Evolutionary conservation across 2,329 filamentous ascomycete species (phyloP), one percentile per base, ranked within the genome.

Genomic region (Pezicula radicicola): DNA sequence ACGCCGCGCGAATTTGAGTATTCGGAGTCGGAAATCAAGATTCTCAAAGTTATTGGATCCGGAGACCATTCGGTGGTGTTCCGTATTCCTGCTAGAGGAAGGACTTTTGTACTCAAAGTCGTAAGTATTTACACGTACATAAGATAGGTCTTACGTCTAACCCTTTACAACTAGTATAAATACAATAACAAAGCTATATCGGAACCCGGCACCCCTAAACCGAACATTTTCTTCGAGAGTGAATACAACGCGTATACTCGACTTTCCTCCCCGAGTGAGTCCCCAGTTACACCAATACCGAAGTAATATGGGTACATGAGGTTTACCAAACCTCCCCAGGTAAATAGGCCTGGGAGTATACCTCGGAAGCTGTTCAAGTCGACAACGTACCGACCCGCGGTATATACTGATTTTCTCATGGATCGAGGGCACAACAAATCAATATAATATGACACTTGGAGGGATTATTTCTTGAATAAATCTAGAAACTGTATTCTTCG

Each of bases 331-430:
- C 35, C 35, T 2, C 35, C 35, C 3, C 35, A 37, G n/a, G 35
- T 37, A 4, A 12, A 37, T 37, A 4, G 3, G 4, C 35, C 35
- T 12, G 35, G 35, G 2, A 37, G 35, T 4, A 37, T 3, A 3
- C 35, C 35, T 12, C 35, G 35, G 35, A 12, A 37, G 12, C 35
- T 37, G n/a, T 37, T 37, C 35, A 37, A 37, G n/a, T 37, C 35
- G 35, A 37, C 10, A 37, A 37, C 3, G n/a, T 37, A 12, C 35
- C 47, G 47, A 42, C 47, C 47, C 12, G 47, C 47, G 18, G 47
- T 49, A 42, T 49, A 49, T 42, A 49, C 47, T 41, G 47, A 49
- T 49, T 49, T 49, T 42, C 47, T 49, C 47, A 42, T 49, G 37
- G 35, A 42, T 28, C 47, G 21, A 42, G 36, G 21, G 47, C 36